These are phyloP conservation scores for Skeletonema menzelii DNA, from an alignment of 108 stramenopile species.

Conservation along the genomic window DNA sequence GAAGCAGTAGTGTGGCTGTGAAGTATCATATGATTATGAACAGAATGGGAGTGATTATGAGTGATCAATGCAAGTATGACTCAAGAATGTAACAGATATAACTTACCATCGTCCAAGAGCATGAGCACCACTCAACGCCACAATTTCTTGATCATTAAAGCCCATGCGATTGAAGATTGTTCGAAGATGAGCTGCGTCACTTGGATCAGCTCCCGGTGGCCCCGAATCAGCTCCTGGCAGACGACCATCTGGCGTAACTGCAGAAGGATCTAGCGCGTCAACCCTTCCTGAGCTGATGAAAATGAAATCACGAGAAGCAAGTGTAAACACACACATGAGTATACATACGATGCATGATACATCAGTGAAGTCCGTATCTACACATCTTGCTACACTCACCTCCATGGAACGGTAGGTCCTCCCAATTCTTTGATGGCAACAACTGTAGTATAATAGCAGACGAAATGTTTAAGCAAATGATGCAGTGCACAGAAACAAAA, in stretches of 20 bases:
- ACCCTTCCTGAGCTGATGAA: conserved; percentile 57
- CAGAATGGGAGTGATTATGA: neutral
- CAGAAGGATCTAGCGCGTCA: conserved; percentile 50
- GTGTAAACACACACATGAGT: neutral
- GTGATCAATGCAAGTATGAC: neutral
- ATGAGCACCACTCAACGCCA: conserved; percentile 89
- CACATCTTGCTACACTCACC: neutral
- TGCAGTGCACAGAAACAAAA: neutral
- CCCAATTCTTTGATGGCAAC: conserved; percentile 61
- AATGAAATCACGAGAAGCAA: neutral
- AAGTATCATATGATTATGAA: neutral
- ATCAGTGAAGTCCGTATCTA: neutral
- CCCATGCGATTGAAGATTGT: conserved; percentile 94
- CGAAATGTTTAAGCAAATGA: neutral
- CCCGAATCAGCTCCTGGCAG: conserved; percentile 87
- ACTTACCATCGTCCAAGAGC: conserved; percentile 73
- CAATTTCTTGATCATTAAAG: conserved; percentile 85
- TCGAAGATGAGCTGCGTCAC: conserved; percentile 71
- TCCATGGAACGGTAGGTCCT: conserved; percentile 67
- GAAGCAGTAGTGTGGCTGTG: conserved; percentile 67
- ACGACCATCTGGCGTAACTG: conserved; percentile 74
- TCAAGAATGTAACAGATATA: neutral
- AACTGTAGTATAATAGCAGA: conserved; percentile 10
- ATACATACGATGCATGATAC: neutral
- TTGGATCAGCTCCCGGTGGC: conserved; percentile 48